These are phyloP conservation scores for Dichotomocladium elegans DNA, from an alignment of 371 early-diverging fungal species.

Conservation along the genomic window DNA sequence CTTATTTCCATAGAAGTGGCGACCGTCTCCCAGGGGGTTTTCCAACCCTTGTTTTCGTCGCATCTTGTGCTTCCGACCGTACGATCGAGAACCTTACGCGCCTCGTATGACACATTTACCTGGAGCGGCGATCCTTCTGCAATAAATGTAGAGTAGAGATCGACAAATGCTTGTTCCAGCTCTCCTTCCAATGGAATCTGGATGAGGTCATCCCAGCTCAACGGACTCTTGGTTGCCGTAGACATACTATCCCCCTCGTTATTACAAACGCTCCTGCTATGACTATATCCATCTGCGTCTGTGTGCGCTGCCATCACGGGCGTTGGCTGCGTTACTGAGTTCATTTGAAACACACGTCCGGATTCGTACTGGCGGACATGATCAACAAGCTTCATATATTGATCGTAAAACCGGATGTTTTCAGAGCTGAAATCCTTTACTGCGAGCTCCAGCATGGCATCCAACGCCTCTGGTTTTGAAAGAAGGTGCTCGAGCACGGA, in stretches of 20 bases:
- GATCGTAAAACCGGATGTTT: slow-evolving; percentile 35
- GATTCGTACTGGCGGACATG: not conserved
- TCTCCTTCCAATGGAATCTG: not conserved
- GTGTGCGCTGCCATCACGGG: too few species aligned
- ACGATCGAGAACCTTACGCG: slow-evolving; percentile 19
- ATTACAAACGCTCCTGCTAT: too few species aligned
- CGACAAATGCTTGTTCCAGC: slow-evolving; percentile 12
- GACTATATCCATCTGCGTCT: too few species aligned
- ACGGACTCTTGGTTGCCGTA: not conserved
- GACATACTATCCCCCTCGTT: not conserved
- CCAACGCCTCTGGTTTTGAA: slow-evolving; percentile 13
- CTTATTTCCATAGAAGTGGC: not conserved
- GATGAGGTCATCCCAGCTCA: not conserved
- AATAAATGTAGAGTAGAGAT: slow-evolving; percentile 34
- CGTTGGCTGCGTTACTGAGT: too few species aligned
- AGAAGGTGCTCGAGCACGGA: slow-evolving; percentile 22
- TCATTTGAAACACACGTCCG: not conserved
- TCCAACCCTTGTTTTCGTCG: too few species aligned
- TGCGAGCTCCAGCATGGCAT: slow-evolving; percentile 22
- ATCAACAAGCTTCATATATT: slow-evolving; percentile 21
- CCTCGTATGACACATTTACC: slow-evolving; percentile 36
- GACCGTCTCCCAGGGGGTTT: not conserved
- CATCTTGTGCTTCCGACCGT: not conserved
- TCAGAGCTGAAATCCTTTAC: slow-evolving; percentile 43
- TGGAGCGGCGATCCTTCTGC: slow-evolving; percentile 27